Evolutionary conservation across 192 early-diverging fungal genomes (phyloP), one percentile per base, ranked within the genome.

Genomic region (Lobulomyces angularis): DNA sequence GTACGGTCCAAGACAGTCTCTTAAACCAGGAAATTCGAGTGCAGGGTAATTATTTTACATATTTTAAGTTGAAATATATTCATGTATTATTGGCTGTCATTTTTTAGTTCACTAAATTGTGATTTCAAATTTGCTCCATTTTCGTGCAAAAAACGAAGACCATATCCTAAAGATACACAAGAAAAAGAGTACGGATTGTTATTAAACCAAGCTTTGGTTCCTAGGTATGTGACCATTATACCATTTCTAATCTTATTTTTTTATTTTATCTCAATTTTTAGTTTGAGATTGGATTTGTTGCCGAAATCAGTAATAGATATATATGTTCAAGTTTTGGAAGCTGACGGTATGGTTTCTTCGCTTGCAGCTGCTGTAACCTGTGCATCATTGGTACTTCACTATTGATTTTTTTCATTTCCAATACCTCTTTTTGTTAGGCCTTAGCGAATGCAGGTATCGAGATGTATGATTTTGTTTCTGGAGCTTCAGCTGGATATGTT

Each of bases 391-490:
- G 69, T 65, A 8, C 48, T n/a, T n/a, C n/a, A n/a, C n/a, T n/a
- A n/a, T n/a, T n/a, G n/a, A n/a, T n/a, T n/a, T n/a, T n/a, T n/a
- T n/a, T n/a, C n/a, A n/a, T n/a, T n/a, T n/a, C n/a, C n/a, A n/a
- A n/a, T n/a, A n/a, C n/a, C n/a, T n/a, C n/a, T n/a, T n/a, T n/a
- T n/a, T n/a, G n/a, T 7, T 58, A 64, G 0, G 77, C 77, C 0
- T 41, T 89, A 8, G 81, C 83, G 7, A 82, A 89, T 61, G 84
- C 86, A 8, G 84, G 84, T 11, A 83, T 89, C 39, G 83, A 87
- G 51, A 86, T 89, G 83, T 45, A 62, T 30, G 86, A 89, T 58
- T 54, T 65, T n/a, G 84, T 89, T 5, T 74, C 77, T 5, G 84
- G 73, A 8, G 76, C 68, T 40, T 65, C 83, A 8, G 77, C 74